Evolutionary conservation across 2,329 filamentous ascomycete species (phyloP).

Genomic region (Beauveria bassiana): DNA sequence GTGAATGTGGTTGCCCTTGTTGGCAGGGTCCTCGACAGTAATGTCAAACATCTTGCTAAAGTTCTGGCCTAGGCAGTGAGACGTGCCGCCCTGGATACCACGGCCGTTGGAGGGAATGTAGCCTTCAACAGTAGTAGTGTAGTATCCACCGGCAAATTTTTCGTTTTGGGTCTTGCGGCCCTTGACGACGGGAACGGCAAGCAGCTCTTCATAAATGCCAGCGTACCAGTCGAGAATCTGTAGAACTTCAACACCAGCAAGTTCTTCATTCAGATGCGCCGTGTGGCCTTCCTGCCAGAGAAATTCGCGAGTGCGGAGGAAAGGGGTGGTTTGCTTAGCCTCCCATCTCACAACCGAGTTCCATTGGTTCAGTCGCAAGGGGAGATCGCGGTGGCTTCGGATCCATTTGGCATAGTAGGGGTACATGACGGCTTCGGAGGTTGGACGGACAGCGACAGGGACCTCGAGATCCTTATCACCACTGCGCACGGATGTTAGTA

Average conservation of each 20-base stretch:
- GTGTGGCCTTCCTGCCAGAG: constrained; percentile 95
- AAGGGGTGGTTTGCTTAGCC: constrained; percentile 84
- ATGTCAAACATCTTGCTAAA: constrained; percentile 99
- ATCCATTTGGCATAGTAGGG: constrained; percentile 97
- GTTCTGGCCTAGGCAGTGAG: constrained; percentile 92
- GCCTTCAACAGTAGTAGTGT: constrained; percentile 93
- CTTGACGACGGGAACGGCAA: constrained; percentile 90
- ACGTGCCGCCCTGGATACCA: constrained; percentile 93
- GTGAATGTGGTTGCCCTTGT: constrained; percentile 71
- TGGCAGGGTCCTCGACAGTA: constrained; percentile 82
- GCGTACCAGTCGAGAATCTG: constrained; percentile 93
- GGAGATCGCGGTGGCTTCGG: constrained; percentile 88
- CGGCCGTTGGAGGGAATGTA: constrained; percentile 94
- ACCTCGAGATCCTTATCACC: constrained; percentile 90
- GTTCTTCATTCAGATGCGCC: constrained; percentile 77
- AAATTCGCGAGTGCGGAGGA: constrained; percentile 90
- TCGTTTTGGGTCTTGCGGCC: constrained; percentile 95
- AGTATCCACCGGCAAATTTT: constrained; percentile 94
- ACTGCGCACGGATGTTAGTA: constrained; percentile 33
- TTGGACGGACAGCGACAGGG: constrained; percentile 59
- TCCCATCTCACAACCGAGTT: constrained; percentile 92
- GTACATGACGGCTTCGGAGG: constrained; percentile 80
- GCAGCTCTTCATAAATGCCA: constrained; percentile 82
- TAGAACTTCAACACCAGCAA: constrained; percentile 77
- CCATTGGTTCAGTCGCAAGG: constrained; percentile 94